Percentiles rank a stretch among this genome's conserved stretches.
These are phyloP conservation scores for Mycena kentingensis DNA, from an alignment of 768 basidiomycete genomes.

Conservation along the genomic window DNA sequence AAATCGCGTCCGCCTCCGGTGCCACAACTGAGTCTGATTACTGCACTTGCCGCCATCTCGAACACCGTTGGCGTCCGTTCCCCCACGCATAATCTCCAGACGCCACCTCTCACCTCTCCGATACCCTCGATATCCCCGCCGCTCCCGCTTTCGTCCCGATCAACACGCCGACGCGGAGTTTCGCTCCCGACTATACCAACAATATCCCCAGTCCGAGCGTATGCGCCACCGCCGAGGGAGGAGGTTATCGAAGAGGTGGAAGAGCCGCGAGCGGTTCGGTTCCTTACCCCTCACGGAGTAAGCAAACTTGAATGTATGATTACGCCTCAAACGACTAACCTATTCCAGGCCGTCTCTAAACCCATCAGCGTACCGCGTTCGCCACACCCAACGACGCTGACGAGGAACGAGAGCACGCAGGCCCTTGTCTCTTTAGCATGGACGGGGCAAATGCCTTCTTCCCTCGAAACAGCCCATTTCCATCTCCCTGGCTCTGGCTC, in stretches of 20 bases:
- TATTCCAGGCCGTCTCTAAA: neutral
- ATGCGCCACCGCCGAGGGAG: neutral
- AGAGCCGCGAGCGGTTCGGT: constrained; percentile 4
- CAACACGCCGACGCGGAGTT: too few relatives aligned
- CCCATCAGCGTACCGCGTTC: neutral
- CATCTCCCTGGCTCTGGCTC: neutral
- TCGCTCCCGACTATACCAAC: constrained; percentile 7
- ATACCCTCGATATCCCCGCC: neutral
- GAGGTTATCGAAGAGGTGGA: neutral
- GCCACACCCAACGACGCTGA: neutral
- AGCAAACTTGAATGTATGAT: neutral
- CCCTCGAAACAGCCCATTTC: neutral
- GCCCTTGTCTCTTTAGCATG: constrained; percentile 14
- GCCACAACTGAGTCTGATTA: constrained; percentile 3
- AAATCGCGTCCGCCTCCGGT: constrained; percentile 7
- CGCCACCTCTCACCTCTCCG: neutral
- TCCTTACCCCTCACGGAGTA: neutral
- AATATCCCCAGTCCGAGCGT: neutral
- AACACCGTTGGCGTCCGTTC: neutral
- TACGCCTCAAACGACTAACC: neutral
- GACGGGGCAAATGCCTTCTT: constrained; percentile 12
- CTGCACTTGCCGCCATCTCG: too few relatives aligned
- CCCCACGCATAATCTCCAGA: neutral
- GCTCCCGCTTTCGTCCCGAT: too few relatives aligned
- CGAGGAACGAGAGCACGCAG: constrained; percentile 8